Conservation (phyloP, 2,329 filamentous ascomycete species). For the Arthrinium phaeospermum region DNA sequence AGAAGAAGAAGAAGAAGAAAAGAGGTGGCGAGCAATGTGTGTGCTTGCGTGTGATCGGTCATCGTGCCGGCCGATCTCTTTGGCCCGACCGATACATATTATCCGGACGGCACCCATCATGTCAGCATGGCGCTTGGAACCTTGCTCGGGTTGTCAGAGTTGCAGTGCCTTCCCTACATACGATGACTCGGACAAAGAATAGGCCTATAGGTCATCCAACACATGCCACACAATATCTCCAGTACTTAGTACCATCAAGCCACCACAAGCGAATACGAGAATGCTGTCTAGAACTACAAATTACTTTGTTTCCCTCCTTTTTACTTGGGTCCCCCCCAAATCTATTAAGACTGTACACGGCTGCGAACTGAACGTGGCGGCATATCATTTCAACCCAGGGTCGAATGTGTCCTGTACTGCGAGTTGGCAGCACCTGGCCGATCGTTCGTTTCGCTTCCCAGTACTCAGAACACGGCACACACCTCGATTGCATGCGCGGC, state of each 20-base stretch:
- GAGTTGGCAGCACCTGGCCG: not conserved
- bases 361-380: not conserved
- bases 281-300: not conserved
- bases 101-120: constrained; percentile 11
- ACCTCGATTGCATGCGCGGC: too few species aligned
- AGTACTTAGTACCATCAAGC: not conserved
- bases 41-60: not conserved
- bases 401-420: not conserved
- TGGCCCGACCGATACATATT: not conserved
- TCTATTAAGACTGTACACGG: not conserved
- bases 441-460: not conserved
- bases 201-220: not conserved
- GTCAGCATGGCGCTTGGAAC: not conserved
- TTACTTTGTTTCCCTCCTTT: not conserved
- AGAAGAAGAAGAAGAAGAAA: not conserved
- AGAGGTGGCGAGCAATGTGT: not conserved
- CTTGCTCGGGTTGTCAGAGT: not conserved
- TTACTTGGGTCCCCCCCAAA: not conserved
- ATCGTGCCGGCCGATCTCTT: not conserved
- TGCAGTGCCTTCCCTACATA: not conserved
- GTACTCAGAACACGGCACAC: not conserved
- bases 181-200: not conserved
- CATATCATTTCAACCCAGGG: not conserved
- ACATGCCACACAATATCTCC: not conserved
- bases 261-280: not conserved